Conservation (phyloP, 73 alveolate genomes). For the Paramecium primaurelia region DNA sequence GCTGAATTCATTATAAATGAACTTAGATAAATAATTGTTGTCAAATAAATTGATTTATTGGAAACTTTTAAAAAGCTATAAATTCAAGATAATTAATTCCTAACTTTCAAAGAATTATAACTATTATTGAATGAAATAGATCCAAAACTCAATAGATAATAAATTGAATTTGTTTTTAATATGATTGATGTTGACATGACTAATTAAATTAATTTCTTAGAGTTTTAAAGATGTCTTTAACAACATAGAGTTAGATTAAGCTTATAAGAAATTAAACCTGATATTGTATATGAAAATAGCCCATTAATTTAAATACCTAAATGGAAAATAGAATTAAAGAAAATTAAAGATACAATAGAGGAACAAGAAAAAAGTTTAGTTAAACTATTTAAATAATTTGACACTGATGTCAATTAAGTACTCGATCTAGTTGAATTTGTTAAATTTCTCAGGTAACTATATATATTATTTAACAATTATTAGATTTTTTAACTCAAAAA, state of each 20-base stretch:
- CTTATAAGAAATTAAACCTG: not conserved
- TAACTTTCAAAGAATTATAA: not conserved
- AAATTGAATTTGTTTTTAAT: slow-evolving; percentile 24
- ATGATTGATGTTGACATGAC: not conserved
- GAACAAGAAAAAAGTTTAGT: not conserved
- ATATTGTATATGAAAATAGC: not conserved
- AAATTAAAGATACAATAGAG: not conserved
- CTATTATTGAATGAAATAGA: not conserved
- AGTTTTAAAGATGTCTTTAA: not conserved
- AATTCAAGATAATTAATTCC: not conserved
- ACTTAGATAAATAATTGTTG: not conserved
- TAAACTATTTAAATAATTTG: not conserved
- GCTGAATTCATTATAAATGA: slow-evolving; percentile 13
- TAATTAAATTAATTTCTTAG: not conserved
- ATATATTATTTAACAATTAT: not conserved
- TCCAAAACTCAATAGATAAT: not conserved
- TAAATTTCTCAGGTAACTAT: not conserved
- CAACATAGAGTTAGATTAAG: not conserved
- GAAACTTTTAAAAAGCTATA: not conserved
- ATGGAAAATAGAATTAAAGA: not conserved
- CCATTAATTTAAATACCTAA: not conserved
- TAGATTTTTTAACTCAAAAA: not conserved
- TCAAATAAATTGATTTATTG: slow-evolving; percentile 1
- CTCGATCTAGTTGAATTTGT: not conserved
- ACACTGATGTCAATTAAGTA: not conserved